These are phyloP conservation scores for Oenanthe javanica DNA, from an alignment of 140 eudicot species.

Conservation along the genomic window DNA sequence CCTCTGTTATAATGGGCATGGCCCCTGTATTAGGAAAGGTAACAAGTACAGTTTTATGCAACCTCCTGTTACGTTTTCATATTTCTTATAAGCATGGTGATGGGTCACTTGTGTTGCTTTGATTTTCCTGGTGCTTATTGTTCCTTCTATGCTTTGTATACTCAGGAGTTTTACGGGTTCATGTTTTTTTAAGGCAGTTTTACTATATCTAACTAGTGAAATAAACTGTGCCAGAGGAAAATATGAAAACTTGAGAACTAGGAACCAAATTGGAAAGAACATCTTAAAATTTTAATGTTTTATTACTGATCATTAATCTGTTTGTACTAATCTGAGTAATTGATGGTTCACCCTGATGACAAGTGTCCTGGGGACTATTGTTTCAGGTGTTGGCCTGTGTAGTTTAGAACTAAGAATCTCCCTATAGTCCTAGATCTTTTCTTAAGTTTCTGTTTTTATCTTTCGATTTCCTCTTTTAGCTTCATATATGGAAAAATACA, in stretches of 20 bases:
- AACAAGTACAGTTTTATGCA: constrained; percentile 9
- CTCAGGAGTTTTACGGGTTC: not conserved
- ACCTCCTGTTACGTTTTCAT: not conserved
- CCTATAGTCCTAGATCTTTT: not conserved
- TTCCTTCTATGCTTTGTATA: not conserved
- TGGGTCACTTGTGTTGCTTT: not conserved
- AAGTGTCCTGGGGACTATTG: not conserved
- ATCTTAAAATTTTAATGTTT: not conserved
- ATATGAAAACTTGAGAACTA: not conserved
- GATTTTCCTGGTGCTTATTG: not conserved
- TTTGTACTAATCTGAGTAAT: not conserved
- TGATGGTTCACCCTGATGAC: not conserved
- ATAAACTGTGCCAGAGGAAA: not conserved
- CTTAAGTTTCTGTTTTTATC: not conserved
- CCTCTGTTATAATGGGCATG: constrained; percentile 99
- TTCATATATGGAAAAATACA: not conserved
- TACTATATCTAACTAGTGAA: not conserved
- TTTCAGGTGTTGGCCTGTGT: not conserved
- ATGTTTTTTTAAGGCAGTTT: not conserved
- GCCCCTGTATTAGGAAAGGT: constrained; percentile 99
- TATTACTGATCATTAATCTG: not conserved
- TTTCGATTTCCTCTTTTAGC: not conserved
- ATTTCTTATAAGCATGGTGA: not conserved
- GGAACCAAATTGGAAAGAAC: not conserved
- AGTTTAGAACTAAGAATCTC: not conserved